Percentiles rank a stretch among this genome's conserved stretches.
These are phyloP conservation scores for Hemileccinum impolitum DNA, from an alignment of 768 basidiomycete species.

Conservation along the genomic window DNA sequence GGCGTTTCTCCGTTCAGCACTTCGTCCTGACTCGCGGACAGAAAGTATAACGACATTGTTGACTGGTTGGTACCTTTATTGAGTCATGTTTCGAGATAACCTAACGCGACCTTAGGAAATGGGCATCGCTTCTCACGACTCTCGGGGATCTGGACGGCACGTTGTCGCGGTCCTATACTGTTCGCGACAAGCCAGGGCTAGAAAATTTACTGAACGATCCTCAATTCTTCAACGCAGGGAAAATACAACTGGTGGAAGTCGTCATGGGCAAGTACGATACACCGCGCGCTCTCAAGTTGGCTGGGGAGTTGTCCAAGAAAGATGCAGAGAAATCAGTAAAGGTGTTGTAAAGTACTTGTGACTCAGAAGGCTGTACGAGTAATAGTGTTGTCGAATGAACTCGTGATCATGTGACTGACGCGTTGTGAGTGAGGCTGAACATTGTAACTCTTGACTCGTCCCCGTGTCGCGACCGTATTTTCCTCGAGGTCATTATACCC, in stretches of 20 bases:
- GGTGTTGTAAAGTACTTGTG: not conserved
- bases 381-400: not conserved
- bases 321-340: conserved; percentile 15
- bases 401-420: conserved; percentile 24
- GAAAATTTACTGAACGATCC: conserved; percentile 60
- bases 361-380: conserved; percentile 1
- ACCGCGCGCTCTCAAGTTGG: conserved; percentile 56
- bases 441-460: conserved; percentile 3
- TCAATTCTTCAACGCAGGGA: conserved; percentile 58
- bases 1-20: not conserved
- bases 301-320: conserved; percentile 37
- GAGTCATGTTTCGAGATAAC: not conserved
- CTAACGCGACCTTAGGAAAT: conserved; percentile 42
- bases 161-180: conserved; percentile 59
- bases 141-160: conserved; percentile 51
- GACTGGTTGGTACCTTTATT: conserved; percentile 47
- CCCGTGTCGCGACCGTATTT: conserved; percentile 1
- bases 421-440: conserved; percentile 4
- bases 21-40: conserved; percentile 18
- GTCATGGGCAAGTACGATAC: conserved; percentile 73
- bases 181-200: conserved; percentile 65
- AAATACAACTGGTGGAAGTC: conserved; percentile 79
- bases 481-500: not conserved
- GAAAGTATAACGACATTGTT: conserved; percentile 84
- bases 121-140: conserved; percentile 58